phyloP scores from a whole-genome alignment of 768 basidiomycete genomes.

The Suillus subluteus region DNA sequence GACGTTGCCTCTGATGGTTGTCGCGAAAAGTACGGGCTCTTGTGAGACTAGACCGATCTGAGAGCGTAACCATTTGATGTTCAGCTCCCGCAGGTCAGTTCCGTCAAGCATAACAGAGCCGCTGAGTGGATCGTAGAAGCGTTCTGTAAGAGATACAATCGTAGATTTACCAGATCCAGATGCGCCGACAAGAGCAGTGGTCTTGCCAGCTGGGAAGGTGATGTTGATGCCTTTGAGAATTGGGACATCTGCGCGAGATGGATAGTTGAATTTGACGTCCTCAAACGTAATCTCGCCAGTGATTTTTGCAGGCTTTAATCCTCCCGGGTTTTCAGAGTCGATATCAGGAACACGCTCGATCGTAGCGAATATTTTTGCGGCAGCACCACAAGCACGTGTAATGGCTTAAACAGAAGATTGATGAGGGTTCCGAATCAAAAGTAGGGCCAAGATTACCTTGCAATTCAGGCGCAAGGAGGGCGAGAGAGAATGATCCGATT shows the following conservation, averaged over 20 bases:
- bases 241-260: conserved; percentile 48
- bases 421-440: background rate
- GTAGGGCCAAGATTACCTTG: conserved; percentile 31
- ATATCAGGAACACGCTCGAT: conserved; percentile 60
- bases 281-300: conserved; percentile 51
- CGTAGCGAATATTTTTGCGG: conserved; percentile 56
- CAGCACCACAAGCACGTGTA: conserved; percentile 53
- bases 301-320: conserved; percentile 47
- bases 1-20: conserved; percentile 49
- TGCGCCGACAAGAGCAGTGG: conserved; percentile 44
- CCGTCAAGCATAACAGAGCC: conserved; percentile 51
- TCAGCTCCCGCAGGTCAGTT: conserved; percentile 45
- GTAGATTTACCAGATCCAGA: conserved; percentile 44
- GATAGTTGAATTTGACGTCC: conserved; percentile 57
- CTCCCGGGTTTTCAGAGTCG: conserved; percentile 48
- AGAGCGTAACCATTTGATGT: conserved; percentile 52
- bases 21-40: conserved; percentile 53
- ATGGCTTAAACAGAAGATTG: conserved; percentile 35
- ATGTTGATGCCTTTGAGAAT: conserved; percentile 49
- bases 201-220: conserved; percentile 47
- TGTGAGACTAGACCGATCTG: conserved; percentile 57
- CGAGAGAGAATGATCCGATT: conserved; percentile 61
- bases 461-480: conserved; percentile 55
- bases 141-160: conserved; percentile 49
- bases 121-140: conserved; percentile 54